Percentiles rank a stretch among this genome's conserved stretches.
These are phyloP conservation scores for Trypanosomatidae sp. DNA, from an alignment of 208 protist genomes.

Conservation along the genomic window DNA sequence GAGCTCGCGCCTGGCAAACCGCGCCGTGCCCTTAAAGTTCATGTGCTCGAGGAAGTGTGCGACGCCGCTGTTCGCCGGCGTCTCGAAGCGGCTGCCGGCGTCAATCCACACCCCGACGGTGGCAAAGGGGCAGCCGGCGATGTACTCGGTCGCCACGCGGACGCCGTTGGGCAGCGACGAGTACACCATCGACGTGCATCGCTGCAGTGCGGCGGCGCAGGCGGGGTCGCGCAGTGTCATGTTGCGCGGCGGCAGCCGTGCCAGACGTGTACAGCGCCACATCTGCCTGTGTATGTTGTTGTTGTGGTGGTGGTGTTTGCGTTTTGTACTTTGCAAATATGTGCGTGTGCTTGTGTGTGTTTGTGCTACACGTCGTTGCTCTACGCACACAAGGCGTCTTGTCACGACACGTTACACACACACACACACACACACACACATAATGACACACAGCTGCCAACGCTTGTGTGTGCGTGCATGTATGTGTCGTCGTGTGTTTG, in stretches of 20 bases:
- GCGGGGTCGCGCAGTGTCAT: slow-evolving; percentile 28
- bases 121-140: slow-evolving; percentile 78
- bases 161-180: slow-evolving; percentile 93
- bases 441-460: too few relatives aligned
- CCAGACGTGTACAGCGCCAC: background rate
- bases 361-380: too few relatives aligned
- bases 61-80: slow-evolving; percentile 93
- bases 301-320: too few relatives aligned
- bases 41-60: slow-evolving; percentile 99
- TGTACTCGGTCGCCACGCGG: slow-evolving; percentile 94
- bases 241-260: slow-evolving; percentile 24
- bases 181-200: slow-evolving; percentile 78
- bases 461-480: too few relatives aligned
- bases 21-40: slow-evolving; percentile 96
- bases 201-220: slow-evolving; percentile 27
- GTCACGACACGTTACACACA: too few relatives aligned
- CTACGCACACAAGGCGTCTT: too few relatives aligned
- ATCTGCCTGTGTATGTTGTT: too few relatives aligned
- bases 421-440: too few relatives aligned
- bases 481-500: too few relatives aligned
- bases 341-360: too few relatives aligned
- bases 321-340: too few relatives aligned
- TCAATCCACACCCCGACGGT: slow-evolving; percentile 97
- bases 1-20: slow-evolving; percentile 83
- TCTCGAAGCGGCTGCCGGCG: slow-evolving; percentile 95